Conservation (phyloP, 1,284 basidiomycete genomes). For the Spongiforma sp. region DNA sequence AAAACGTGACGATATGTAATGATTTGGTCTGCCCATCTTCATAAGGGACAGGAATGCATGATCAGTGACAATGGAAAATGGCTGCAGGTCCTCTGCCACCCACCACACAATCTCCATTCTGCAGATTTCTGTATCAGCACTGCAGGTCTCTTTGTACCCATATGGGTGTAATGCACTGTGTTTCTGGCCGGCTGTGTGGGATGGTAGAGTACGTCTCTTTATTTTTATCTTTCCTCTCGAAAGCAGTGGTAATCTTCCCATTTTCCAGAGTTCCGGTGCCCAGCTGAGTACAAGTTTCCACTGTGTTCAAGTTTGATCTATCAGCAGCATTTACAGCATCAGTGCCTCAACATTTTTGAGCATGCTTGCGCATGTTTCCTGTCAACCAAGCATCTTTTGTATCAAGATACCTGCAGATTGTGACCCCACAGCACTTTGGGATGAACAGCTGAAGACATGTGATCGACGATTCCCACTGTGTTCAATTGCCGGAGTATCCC, state of each 20-base stretch:
- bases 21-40: not conserved
- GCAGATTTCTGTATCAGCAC: no score
- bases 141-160: no score
- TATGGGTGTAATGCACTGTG: no score
- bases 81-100: not conserved
- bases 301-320: not conserved
- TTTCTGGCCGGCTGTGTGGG: no score
- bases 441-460: not conserved
- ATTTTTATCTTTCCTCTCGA: not conserved
- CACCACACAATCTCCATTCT: not conserved
- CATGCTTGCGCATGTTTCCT: conserved; percentile 4
- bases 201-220: conserved; percentile 6
- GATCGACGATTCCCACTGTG: not conserved
- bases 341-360: not conserved
- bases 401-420: not conserved
- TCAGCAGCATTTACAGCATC: not conserved
- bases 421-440: not conserved
- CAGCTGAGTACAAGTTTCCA: not conserved
- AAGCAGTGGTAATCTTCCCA: not conserved
- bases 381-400: not conserved
- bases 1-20: not conserved
- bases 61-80: not conserved
- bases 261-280: not conserved
- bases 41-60: not conserved
- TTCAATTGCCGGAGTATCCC: not conserved